Evolutionary conservation across 352 stramenopile genomes (phyloP).

Genomic region (Lagenidium sp.): DNA sequence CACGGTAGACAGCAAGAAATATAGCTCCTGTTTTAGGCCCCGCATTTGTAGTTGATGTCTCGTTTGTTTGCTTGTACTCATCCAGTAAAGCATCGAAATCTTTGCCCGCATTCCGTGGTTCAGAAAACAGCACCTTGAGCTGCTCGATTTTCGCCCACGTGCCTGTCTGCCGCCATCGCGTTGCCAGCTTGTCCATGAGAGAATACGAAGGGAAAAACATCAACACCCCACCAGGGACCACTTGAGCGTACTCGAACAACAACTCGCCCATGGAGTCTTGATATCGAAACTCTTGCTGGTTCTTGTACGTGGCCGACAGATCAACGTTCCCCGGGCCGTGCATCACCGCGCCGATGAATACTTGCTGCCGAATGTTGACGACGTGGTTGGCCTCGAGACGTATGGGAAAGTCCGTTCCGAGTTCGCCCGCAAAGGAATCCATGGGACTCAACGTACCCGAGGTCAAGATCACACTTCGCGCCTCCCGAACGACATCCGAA

Average conservation of each 20-base stretch:
- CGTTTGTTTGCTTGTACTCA: slow-evolving; percentile 57
- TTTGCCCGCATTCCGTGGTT: slow-evolving; percentile 67
- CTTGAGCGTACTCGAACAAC: slow-evolving; percentile 52
- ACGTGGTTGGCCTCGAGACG: slow-evolving; percentile 81
- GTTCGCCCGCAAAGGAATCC: slow-evolving; percentile 80
- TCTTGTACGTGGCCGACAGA: slow-evolving; percentile 69
- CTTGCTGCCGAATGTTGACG: slow-evolving; percentile 82
- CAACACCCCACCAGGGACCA: slow-evolving; percentile 68
- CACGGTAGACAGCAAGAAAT: slow-evolving; percentile 97
- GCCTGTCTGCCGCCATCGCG: slow-evolving; percentile 60
- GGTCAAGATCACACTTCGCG: slow-evolving; percentile 71
- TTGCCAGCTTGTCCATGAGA: slow-evolving; percentile 61
- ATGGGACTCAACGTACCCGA: slow-evolving; percentile 82
- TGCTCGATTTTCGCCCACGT: slow-evolving; percentile 50
- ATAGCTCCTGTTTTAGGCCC: slow-evolving; percentile 75
- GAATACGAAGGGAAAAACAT: slow-evolving; percentile 86
- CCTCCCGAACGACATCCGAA: slow-evolving; percentile 55
- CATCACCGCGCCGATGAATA: slow-evolving; percentile 71
- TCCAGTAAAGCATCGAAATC: slow-evolving; percentile 75
- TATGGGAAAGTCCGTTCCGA: slow-evolving; percentile 75
- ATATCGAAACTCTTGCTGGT: slow-evolving; percentile 73
- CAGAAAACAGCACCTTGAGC: slow-evolving; percentile 51
- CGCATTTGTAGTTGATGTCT: slow-evolving; percentile 6
- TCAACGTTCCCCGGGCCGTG: slow-evolving; percentile 54
- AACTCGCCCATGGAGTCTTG: slow-evolving; percentile 78